Base-by-base conservation (phyloP, 257 asterid species). In the Orobanche coerulescens region DNA sequence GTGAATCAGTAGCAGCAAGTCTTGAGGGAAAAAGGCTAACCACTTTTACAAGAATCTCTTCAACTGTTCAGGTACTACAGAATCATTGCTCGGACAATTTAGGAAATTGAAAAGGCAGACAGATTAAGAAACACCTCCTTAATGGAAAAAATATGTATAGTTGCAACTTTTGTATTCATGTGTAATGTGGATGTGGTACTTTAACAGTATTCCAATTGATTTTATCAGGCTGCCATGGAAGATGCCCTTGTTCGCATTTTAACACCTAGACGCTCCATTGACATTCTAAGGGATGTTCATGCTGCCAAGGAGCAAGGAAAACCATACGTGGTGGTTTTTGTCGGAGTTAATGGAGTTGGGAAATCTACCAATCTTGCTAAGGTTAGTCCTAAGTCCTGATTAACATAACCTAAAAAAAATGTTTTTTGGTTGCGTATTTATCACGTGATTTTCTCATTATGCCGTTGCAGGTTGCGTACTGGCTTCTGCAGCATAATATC, bases 271-370 rank as follows among this genome's bases (percentile, higher is more conserved):
- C 90, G 98, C 56, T 91, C 98, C 58, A 88, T 91, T 73, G 96
- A 91, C 73, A 91, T 91, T 67, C 42, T 88, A 77, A 85, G 98
- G 76, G 98, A 91, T 79, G 98, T 91, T 59, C 94, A 85, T 63
- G 80, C 91, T 66, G 93, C 96, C n/a, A 84, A 84, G 79, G 96
- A 91, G 75, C 98, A 80, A 59, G 83, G 93, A 44, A 91, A 86
- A 73, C 95, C 98, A 46, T 91, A 91, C 59, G 96, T 91, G 49
- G 96, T 91, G 72, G 98, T 91, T 68, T 91, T 91, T 59, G 94
- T 91, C 33, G 98, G 98, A 78, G 98, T 91, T 73, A 91, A 91
- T 72, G 96, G 96, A 64, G 96, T 91, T 48, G 96, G 98, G 53
- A 91, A 91, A 64, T 91, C 98, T 6, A 88, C 98, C 64, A 91